Evolutionary conservation across 805 yeast genomes (phyloP).

Genomic region (Wickerhamiella azymoides): DNA sequence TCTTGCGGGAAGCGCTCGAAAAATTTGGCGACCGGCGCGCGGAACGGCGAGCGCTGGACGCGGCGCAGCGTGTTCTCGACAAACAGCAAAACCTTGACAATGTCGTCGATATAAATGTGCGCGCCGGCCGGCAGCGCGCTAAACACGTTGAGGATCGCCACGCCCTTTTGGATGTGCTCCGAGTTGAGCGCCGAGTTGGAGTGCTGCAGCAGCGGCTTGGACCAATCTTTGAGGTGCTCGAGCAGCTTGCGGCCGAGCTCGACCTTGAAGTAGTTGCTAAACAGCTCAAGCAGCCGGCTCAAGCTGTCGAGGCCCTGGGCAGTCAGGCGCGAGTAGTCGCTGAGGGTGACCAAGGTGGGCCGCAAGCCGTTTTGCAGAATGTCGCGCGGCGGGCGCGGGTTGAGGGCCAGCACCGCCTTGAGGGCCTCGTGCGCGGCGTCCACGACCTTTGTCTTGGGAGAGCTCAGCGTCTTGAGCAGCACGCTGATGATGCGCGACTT

Average conservation of each 20-base stretch:
- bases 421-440: constrained; percentile 89
- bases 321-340: constrained; percentile 83
- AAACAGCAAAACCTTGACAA: constrained; percentile 58
- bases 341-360: constrained; percentile 88
- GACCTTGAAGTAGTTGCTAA: constrained; percentile 87
- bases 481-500: constrained; percentile 81
- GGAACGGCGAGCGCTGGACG: constrained; percentile 75
- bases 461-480: constrained; percentile 83
- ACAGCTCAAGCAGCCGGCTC: constrained; percentile 68
- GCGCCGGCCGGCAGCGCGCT: constrained; percentile 89
- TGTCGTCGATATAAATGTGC: constrained; percentile 76
- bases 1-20: constrained; percentile 70
- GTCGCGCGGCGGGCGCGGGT: constrained; percentile 76
- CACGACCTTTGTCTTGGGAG: constrained; percentile 71
- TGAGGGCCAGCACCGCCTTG: constrained; percentile 67
- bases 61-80: constrained; percentile 76
- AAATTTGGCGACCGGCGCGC: constrained; percentile 80
- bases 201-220: constrained; percentile 66
- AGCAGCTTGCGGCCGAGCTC: constrained; percentile 88
- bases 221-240: constrained; percentile 94
- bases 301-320: constrained; percentile 84
- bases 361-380: constrained; percentile 86
- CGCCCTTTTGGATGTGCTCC: constrained; percentile 71
- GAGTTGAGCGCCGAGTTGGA: constrained; percentile 74
- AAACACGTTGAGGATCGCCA: constrained; percentile 80